phyloP scores from a whole-genome alignment of 169 alveolate genomes.

The Plasmodium relictum region DNA sequence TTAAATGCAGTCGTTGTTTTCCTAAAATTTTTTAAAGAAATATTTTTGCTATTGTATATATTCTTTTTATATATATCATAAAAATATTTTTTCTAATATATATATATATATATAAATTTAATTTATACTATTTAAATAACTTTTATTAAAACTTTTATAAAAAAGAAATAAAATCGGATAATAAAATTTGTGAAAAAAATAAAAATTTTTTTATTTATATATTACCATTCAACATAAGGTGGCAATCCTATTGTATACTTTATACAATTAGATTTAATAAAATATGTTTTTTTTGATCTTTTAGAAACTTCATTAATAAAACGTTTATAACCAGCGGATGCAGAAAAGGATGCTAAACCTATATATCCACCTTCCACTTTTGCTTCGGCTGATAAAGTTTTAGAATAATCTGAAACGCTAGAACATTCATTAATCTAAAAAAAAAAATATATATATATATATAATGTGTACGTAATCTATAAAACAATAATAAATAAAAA shows the following conservation, averaged over 20 bases:
- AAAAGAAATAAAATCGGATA: not conserved
- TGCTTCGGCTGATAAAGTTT: conserved; percentile 86
- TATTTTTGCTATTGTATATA: not conserved
- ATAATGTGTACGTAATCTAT: not conserved
- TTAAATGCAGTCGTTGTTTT: conserved; percentile 80
- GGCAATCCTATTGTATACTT: conserved; percentile 88
- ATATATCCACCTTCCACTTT: conserved; percentile 79
- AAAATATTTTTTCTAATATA: not conserved
- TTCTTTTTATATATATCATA: not conserved
- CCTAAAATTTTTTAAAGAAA: conserved; percentile 37
- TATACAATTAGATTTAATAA: conserved; percentile 87
- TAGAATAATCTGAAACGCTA: conserved; percentile 82
- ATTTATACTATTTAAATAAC: not conserved
- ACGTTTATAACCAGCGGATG: conserved; percentile 85
- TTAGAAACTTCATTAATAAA: conserved; percentile 80
- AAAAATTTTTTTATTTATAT: not conserved
- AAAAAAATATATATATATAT: not conserved
- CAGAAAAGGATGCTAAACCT: conserved; percentile 85
- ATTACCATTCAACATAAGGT: conserved; percentile 72
- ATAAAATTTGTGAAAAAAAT: too few relatives aligned
- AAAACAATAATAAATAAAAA: not conserved
- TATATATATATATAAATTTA: not conserved
- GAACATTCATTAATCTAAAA: conserved; percentile 55
- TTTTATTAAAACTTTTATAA: not conserved
- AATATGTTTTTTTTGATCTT: conserved; percentile 80